Conservation (phyloP, 148 eudicot genomes). For the Persicaria tinctoria region DNA sequence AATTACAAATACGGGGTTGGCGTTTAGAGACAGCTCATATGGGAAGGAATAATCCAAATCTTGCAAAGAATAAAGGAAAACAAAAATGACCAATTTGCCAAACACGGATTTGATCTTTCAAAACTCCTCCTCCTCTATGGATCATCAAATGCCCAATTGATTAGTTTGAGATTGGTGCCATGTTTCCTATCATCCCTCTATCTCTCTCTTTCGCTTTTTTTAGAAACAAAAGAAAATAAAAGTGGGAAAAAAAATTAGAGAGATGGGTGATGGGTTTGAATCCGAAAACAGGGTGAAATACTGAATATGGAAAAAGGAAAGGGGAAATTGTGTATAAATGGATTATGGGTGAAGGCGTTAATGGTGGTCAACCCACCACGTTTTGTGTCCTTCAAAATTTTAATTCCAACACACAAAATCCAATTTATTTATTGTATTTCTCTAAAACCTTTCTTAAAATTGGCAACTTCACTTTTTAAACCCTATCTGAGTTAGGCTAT, state of each 20-base stretch:
- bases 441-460: no score
- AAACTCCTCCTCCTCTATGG: not conserved
- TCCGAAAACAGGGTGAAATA: not conserved
- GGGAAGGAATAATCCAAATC: not conserved
- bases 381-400: not conserved
- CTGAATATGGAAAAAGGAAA: not conserved
- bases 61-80: not conserved
- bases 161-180: no score
- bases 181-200: not conserved
- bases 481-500: no score
- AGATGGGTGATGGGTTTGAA: not conserved
- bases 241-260: no score
- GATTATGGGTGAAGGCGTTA: not conserved
- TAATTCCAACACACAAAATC: no score
- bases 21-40: not conserved
- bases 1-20: not conserved
- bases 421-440: no score
- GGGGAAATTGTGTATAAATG: not conserved
- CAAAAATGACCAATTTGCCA: no score
- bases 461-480: no score
- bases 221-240: no score
- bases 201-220: not conserved
- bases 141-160: not conserved
- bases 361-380: conserved; percentile 12
- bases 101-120: not conserved